phyloP scores from a whole-genome alignment of 768 basidiomycete species.

The Epithele typhae region DNA sequence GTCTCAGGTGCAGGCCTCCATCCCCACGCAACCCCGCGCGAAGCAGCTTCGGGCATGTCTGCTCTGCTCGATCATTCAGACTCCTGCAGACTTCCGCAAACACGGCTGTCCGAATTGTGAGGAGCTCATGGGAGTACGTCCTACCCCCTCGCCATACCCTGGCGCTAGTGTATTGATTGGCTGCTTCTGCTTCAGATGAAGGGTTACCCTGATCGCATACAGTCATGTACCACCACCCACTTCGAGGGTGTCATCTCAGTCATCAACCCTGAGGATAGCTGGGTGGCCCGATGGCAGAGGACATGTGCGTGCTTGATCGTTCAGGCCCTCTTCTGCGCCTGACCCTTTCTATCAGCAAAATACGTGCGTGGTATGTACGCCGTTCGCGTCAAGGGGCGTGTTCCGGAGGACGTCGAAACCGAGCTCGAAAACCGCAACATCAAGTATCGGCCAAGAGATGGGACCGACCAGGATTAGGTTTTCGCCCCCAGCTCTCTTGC shows the following conservation, averaged over 20 bases:
- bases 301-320: slow-evolving; percentile 55
- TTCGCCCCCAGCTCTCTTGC: no score
- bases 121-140: slow-evolving; percentile 81
- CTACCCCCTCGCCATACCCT: background rate
- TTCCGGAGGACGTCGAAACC: slow-evolving; percentile 81
- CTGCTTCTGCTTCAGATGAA: slow-evolving; percentile 59
- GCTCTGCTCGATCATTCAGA: slow-evolving; percentile 87
- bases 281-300: slow-evolving; percentile 97
- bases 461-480: slow-evolving; percentile 44
- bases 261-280: slow-evolving; percentile 81
- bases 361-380: slow-evolving; percentile 92
- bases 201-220: slow-evolving; percentile 77
- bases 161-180: background rate
- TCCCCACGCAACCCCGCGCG: slow-evolving; percentile 59
- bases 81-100: slow-evolving; percentile 77
- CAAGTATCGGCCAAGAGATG: slow-evolving; percentile 82
- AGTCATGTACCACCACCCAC: slow-evolving; percentile 83
- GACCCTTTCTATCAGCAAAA: slow-evolving; percentile 54
- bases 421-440: slow-evolving; percentile 75
- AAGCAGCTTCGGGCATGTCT: slow-evolving; percentile 87
- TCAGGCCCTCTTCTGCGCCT: background rate
- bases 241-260: slow-evolving; percentile 92
- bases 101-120: slow-evolving; percentile 97
- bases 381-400: slow-evolving; percentile 78
- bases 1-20: slow-evolving; percentile 29